Evolutionary conservation across 2,329 filamentous ascomycete species (phyloP).

Genomic region (Phoma herbarum): DNA sequence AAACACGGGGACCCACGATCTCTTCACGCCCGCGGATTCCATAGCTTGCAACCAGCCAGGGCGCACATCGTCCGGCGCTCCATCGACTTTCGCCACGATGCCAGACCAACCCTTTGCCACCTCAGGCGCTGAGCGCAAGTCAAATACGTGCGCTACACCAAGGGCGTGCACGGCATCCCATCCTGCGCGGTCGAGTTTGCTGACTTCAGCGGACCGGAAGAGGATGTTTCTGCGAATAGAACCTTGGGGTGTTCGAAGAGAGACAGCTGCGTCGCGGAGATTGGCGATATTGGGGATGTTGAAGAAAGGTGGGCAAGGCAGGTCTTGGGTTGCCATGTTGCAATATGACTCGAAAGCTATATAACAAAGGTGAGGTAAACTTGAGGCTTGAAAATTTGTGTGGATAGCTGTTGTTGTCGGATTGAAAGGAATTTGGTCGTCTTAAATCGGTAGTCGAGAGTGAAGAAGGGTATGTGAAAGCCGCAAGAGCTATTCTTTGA

Average conservation of each 20-base stretch:
- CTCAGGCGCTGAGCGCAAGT: constrained; percentile 71
- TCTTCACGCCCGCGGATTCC: constrained; percentile 54
- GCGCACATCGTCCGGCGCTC: constrained; percentile 44
- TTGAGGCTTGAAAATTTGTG: background rate
- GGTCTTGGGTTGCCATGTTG: background rate
- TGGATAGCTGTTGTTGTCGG: background rate
- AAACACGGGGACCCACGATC: constrained; percentile 73
- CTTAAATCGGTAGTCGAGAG: too few species aligned
- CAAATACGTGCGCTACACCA: constrained; percentile 72
- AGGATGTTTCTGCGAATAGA: constrained; percentile 62
- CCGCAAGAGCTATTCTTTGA: too few species aligned
- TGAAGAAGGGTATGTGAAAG: too few species aligned
- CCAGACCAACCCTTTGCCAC: constrained; percentile 56
- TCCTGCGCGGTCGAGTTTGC: constrained; percentile 29
- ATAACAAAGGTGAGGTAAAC: background rate
- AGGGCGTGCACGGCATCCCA: constrained; percentile 53
- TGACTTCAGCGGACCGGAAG: constrained; percentile 74
- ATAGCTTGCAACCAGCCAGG: constrained; percentile 33
- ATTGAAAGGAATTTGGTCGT: too few species aligned
- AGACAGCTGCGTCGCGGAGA: constrained; percentile 46
- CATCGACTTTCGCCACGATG: constrained; percentile 41
- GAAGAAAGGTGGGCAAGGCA: constrained; percentile 46
- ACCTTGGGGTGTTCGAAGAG: constrained; percentile 44
- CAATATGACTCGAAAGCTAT: background rate
- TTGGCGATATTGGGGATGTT: constrained; percentile 46